phyloP scores from a whole-genome alignment of 345 rosid genomes.

The Erysimum cheiranthoides region DNA sequence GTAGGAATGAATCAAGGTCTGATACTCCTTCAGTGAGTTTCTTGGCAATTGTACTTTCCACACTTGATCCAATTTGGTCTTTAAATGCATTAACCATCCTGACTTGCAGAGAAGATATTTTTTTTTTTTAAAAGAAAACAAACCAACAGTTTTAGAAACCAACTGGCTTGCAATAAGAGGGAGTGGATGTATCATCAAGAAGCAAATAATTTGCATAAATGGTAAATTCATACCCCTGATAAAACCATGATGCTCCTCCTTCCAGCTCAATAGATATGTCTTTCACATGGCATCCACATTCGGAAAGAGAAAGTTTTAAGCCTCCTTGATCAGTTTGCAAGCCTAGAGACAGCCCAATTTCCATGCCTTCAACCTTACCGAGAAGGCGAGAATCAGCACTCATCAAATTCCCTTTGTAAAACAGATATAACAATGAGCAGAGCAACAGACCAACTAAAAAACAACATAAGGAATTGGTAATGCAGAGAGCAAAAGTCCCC shows the following conservation, averaged over 20 bases:
- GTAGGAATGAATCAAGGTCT: slow-evolving; percentile 77
- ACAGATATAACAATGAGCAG: slow-evolving; percentile 44
- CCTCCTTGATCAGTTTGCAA: slow-evolving; percentile 79
- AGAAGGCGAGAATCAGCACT: slow-evolving; percentile 58
- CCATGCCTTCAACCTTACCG: slow-evolving; percentile 97
- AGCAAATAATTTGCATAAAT: background rate
- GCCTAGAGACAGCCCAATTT: slow-evolving; percentile 84
- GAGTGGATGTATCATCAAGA: background rate
- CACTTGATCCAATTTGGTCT: slow-evolving; percentile 75
- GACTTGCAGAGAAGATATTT: slow-evolving; percentile 38
- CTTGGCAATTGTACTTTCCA: slow-evolving; percentile 77
- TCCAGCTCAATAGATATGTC: slow-evolving; percentile 73
- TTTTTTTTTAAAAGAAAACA: slow-evolving; percentile 12
- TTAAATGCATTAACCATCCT: slow-evolving; percentile 95
- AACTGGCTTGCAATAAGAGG: background rate
- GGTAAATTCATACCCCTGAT: slow-evolving; percentile 78
- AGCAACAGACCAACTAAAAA: slow-evolving; percentile 30
- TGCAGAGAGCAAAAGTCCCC: slow-evolving; percentile 5
- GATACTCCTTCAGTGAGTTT: slow-evolving; percentile 76
- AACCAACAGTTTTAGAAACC: background rate
- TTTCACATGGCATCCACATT: slow-evolving; percentile 82
- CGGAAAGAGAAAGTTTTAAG: slow-evolving; percentile 68
- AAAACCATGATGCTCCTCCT: slow-evolving; percentile 98
- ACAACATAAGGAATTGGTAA: background rate
- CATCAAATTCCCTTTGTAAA: slow-evolving; percentile 56